A percentile compares a stretch with the other conserved stretches of the same genome.
Evolutionary conservation across 2,329 filamentous ascomycete genomes (phyloP).

Genomic region (Beauveria sp.): DNA sequence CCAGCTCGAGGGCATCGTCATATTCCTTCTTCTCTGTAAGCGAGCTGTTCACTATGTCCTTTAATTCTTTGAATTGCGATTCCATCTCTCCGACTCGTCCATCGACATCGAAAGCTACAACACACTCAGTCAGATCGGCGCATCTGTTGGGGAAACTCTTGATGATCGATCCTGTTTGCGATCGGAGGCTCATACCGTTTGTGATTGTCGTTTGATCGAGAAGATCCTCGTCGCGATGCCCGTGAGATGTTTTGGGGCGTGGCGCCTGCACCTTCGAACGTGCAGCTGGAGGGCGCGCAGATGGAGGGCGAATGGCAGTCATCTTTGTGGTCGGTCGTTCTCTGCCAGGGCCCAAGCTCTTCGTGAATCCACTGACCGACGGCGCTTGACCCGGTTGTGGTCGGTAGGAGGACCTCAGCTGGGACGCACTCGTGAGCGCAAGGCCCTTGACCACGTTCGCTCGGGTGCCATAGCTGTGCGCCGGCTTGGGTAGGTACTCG

Average conservation of each 20-base stretch:
- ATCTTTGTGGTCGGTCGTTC: conserved; percentile 32
- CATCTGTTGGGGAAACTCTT: conserved; percentile 23
- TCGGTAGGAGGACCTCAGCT: conserved; percentile 26
- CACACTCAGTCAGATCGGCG: conserved; percentile 47
- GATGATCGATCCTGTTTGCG: neutral
- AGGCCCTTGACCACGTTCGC: conserved; percentile 39
- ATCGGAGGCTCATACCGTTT: conserved; percentile 27
- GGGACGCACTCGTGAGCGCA: conserved; percentile 17
- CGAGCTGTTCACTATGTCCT: conserved; percentile 63
- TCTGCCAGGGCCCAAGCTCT: conserved; percentile 49
- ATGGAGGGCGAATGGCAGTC: conserved; percentile 42
- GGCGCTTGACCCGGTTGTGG: conserved; percentile 22
- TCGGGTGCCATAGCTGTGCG: conserved; percentile 32
- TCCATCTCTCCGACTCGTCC: conserved; percentile 71
- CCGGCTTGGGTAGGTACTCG: conserved; percentile 39
- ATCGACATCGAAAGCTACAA: conserved; percentile 70
- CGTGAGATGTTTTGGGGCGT: conserved; percentile 33
- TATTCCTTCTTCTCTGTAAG: conserved; percentile 59
- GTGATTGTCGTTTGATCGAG: conserved; percentile 24
- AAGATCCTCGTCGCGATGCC: conserved; percentile 31
- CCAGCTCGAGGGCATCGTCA: conserved; percentile 66
- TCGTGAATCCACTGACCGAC: conserved; percentile 42
- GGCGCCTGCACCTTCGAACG: conserved; percentile 32
- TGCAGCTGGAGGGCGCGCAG: conserved; percentile 34
- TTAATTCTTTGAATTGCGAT: conserved; percentile 61